Evolutionary conservation across 78 protist species (phyloP), one percentile per base, ranked within the genome.

Genomic region (Mantamonas sphyraenae): DNA sequence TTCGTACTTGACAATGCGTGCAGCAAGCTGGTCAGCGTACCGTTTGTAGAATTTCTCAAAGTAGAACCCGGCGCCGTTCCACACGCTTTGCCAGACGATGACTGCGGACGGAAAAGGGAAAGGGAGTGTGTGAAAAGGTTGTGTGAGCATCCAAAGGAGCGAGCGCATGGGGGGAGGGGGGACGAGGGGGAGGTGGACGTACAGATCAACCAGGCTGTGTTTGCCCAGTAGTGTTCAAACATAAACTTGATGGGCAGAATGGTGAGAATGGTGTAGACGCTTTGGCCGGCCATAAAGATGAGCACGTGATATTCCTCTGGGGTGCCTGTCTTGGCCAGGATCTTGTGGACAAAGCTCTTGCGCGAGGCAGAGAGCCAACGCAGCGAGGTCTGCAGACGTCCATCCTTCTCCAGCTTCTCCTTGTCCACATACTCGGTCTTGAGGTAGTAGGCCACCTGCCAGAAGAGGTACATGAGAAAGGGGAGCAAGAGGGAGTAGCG

Each of bases 51-150:
- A 65, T 5, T 14, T 10, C 20, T 65, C 64, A 65, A 65, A 40
- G 47, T 65, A 65, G 10, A 65, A 65, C 22, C 10, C 10, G 64
- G 69, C 69, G 10, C 69, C 69, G 47, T 65, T 65, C 39, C 47
- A 39, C 20, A 65, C n/a, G n/a, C n/a, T n/a, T n/a, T n/a, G n/a
- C n/a, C n/a, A n/a, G n/a, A n/a, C n/a, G n/a, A n/a, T n/a, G n/a
- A n/a, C n/a, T n/a, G n/a, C n/a, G n/a, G n/a, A n/a, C n/a, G n/a
- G n/a, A n/a, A n/a, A n/a, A n/a, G n/a, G n/a, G n/a, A n/a, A n/a
- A n/a, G n/a, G n/a, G n/a, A n/a, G n/a, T n/a, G n/a, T n/a, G n/a
- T n/a, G n/a, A n/a, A n/a, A n/a, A n/a, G n/a, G n/a, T n/a, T n/a
- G n/a, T n/a, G n/a, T n/a, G n/a, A n/a, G n/a, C n/a, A n/a, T n/a